phyloP scores from a whole-genome alignment of 2,329 filamentous ascomycete genomes.

The Fusarium sp. region DNA sequence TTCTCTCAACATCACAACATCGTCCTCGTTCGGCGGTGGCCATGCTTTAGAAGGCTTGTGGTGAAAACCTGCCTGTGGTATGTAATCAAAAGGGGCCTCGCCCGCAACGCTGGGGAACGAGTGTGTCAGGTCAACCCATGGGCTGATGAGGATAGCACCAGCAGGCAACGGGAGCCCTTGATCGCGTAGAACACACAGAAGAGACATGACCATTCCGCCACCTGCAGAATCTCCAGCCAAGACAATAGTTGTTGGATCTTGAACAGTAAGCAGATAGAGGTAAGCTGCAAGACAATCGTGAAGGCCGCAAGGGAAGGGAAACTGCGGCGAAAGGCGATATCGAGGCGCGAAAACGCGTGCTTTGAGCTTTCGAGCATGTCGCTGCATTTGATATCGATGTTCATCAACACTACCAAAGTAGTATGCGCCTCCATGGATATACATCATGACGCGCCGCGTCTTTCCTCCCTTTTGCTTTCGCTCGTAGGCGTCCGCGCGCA shows the following conservation, averaged over 20 bases:
- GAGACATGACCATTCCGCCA: slow-evolving; percentile 84
- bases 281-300: slow-evolving; percentile 92
- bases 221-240: slow-evolving; percentile 94
- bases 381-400: slow-evolving; percentile 97
- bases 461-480: slow-evolving; percentile 70
- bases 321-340: slow-evolving; percentile 91
- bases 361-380: slow-evolving; percentile 93
- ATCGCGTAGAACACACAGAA: slow-evolving; percentile 85
- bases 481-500: slow-evolving; percentile 78
- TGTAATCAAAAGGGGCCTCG: slow-evolving; percentile 82
- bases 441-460: slow-evolving; percentile 84
- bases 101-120: slow-evolving; percentile 90
- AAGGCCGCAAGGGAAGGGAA: slow-evolving; percentile 92
- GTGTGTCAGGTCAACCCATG: slow-evolving; percentile 95
- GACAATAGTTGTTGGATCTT: slow-evolving; percentile 84
- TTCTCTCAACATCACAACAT: slow-evolving; percentile 65
- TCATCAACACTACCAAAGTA: slow-evolving; percentile 96
- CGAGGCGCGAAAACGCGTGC: slow-evolving; percentile 86
- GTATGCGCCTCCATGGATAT: slow-evolving; percentile 93
- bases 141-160: slow-evolving; percentile 89
- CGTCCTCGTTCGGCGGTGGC: slow-evolving; percentile 88
- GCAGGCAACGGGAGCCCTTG: slow-evolving; percentile 86
- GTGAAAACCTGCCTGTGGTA: slow-evolving; percentile 87
- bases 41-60: slow-evolving; percentile 90
- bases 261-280: slow-evolving; percentile 78